Conservation (phyloP, 2,329 filamentous ascomycete species). For the Westerdykella aurantiaca region DNA sequence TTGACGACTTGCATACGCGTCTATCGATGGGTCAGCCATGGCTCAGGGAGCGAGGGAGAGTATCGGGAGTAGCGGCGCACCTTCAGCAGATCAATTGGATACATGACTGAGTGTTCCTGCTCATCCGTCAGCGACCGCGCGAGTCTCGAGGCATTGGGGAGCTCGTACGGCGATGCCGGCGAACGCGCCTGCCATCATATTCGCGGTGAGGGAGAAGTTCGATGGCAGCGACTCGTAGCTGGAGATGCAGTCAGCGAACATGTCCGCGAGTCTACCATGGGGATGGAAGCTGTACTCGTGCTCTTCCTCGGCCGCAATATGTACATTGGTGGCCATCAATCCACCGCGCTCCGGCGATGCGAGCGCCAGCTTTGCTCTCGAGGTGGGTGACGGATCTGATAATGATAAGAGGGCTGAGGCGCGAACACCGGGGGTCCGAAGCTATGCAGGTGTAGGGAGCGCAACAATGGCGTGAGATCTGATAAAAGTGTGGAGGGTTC, state of each 20-base stretch:
- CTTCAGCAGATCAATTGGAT: slow-evolving; percentile 96
- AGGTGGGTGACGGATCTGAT: background rate
- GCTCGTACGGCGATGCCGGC: slow-evolving; percentile 81
- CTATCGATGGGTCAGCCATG: slow-evolving; percentile 46
- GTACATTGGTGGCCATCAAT: slow-evolving; percentile 40
- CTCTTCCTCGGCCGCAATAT: slow-evolving; percentile 36
- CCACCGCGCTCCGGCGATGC: slow-evolving; percentile 28
- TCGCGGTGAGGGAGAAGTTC: slow-evolving; percentile 88
- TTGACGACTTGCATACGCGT: slow-evolving; percentile 97
- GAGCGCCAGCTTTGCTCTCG: background rate
- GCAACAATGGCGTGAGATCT: background rate
- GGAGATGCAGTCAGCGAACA: slow-evolving; percentile 18
- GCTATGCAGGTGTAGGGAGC: background rate
- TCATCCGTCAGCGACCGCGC: slow-evolving; percentile 18
- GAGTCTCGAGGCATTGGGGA: slow-evolving; percentile 9
- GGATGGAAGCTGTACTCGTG: slow-evolving; percentile 34
- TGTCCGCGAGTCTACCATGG: background rate
- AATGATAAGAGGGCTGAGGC: background rate
- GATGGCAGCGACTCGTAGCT: slow-evolving; percentile 90
- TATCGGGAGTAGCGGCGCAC: slow-evolving; percentile 43
- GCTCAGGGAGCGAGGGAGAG: slow-evolving; percentile 1
- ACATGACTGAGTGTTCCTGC: slow-evolving; percentile 98
- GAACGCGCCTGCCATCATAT: slow-evolving; percentile 94
- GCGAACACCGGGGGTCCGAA: background rate
- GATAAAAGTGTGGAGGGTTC: background rate